Percentiles rank a stretch among this genome's conserved stretches.
phyloP scores from a whole-genome alignment of 768 basidiomycete species.

The Agrocybe chaxingu region DNA sequence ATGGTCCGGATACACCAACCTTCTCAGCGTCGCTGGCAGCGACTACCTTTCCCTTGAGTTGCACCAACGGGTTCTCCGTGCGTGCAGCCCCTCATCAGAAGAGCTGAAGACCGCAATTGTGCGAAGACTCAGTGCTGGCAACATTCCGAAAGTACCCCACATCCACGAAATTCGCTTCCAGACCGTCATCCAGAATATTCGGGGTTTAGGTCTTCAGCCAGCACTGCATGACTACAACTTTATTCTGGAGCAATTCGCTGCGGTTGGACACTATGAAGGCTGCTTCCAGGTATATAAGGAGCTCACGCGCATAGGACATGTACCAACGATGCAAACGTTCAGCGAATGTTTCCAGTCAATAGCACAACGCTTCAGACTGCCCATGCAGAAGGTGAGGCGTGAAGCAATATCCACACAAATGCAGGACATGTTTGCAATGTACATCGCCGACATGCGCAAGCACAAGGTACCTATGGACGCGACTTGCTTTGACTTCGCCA shows the following conservation, averaged over 20 bases:
- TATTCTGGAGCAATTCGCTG: conserved; percentile 71
- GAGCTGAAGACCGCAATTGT: conserved; percentile 43
- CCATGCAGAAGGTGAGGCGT: conserved; percentile 38
- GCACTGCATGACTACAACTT: conserved; percentile 72
- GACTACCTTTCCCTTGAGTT: conserved; percentile 56
- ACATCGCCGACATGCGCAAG: conserved; percentile 58
- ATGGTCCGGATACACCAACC: conserved; percentile 63
- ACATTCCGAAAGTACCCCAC: conserved; percentile 39
- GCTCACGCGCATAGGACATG: conserved; percentile 39
- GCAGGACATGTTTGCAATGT: conserved; percentile 41
- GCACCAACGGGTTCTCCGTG: conserved; percentile 69
- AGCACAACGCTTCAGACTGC: conserved; percentile 62
- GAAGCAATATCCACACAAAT: conserved; percentile 37
- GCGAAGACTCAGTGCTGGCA: conserved; percentile 35
- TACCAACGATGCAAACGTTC: conserved; percentile 55
- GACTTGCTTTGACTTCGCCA: conserved; percentile 60
- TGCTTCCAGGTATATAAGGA: conserved; percentile 61
- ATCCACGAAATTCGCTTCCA: conserved; percentile 66
- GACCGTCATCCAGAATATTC: conserved; percentile 68
- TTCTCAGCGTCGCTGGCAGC: conserved; percentile 46
- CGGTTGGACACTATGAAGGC: conserved; percentile 66
- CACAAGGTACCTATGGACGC: conserved; percentile 48
- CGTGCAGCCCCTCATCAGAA: conserved; percentile 49
- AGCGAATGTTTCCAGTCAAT: conserved; percentile 67
- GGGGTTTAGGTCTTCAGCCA: conserved; percentile 42